Conservation (phyloP, 495 filamentous ascomycete genomes). For the Penicillium paradoxum region DNA sequence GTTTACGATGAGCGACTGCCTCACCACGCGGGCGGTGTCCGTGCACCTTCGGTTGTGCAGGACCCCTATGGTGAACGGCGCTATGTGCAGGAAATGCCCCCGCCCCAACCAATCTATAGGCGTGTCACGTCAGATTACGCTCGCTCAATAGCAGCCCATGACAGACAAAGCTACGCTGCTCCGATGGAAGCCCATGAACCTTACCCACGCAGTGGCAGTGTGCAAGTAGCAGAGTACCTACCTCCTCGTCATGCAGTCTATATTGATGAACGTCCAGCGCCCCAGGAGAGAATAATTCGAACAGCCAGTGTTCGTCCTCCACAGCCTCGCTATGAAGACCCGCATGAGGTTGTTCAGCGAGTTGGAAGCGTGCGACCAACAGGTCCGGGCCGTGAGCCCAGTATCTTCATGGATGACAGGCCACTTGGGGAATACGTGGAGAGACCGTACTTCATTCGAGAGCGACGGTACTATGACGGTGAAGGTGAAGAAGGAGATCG, state of each 20-base stretch:
- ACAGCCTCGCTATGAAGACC: slow-evolving; percentile 50
- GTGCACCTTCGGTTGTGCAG: slow-evolving; percentile 39
- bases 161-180: slow-evolving; percentile 30
- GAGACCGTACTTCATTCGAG: slow-evolving; percentile 37
- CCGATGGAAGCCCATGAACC: slow-evolving; percentile 34
- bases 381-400: slow-evolving; percentile 30
- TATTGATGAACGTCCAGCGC: slow-evolving; percentile 40
- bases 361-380: slow-evolving; percentile 49
- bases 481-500: slow-evolving; percentile 32
- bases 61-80: slow-evolving; percentile 39
- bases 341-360: slow-evolving; percentile 42
- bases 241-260: slow-evolving; percentile 33
- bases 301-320: slow-evolving; percentile 56
- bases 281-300: slow-evolving; percentile 52
- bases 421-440: slow-evolving; percentile 41
- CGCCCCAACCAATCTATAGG: slow-evolving; percentile 36
- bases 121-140: slow-evolving; percentile 39
- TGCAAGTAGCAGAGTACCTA: slow-evolving; percentile 42
- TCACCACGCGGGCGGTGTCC: slow-evolving; percentile 34
- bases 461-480: slow-evolving; percentile 37
- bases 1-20: slow-evolving; percentile 35
- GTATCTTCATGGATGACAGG: slow-evolving; percentile 39
- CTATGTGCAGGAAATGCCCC: slow-evolving; percentile 45
- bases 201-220: slow-evolving; percentile 34
- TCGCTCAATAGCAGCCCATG: slow-evolving; percentile 26